Percentiles rank a stretch among this genome's conserved stretches.
Evolutionary conservation across 129 eudicot species (phyloP).

Genomic region (Glebionis coronaria): DNA sequence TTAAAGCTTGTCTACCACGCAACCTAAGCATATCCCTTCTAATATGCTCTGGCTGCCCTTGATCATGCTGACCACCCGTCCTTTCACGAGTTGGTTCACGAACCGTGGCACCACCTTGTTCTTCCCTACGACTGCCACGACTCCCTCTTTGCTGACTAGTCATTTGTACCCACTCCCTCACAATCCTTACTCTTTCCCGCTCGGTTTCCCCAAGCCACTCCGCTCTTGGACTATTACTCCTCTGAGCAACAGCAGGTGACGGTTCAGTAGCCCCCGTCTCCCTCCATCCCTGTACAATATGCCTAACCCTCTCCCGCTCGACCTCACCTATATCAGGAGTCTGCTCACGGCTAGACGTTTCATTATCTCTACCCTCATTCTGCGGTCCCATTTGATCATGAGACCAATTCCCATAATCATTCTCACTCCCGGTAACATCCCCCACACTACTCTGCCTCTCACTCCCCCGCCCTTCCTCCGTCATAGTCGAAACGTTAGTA

Average conservation of each 20-base stretch:
- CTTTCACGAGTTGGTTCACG: slow-evolving; percentile 49
- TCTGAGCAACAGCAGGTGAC: slow-evolving; percentile 47
- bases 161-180: slow-evolving; percentile 98
- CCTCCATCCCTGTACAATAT: slow-evolving; percentile 96
- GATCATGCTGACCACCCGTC: slow-evolving; percentile 49
- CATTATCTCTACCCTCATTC: slow-evolving; percentile 43
- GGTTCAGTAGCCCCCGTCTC: slow-evolving; percentile 73
- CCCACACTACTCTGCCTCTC: slow-evolving; percentile 59
- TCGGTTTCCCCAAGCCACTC: slow-evolving; percentile 99
- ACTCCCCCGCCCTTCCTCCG: slow-evolving; percentile 60
- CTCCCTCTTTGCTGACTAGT: slow-evolving; percentile 86
- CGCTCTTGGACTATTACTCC: slow-evolving; percentile 65
- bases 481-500: slow-evolving; percentile 56
- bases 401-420: slow-evolving; percentile 70
- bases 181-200: slow-evolving; percentile 95
- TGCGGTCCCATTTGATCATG: slow-evolving; percentile 51
- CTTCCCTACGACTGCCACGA: slow-evolving; percentile 64
- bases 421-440: slow-evolving; percentile 74
- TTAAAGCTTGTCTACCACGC: slow-evolving; percentile 90
- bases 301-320: slow-evolving; percentile 98
- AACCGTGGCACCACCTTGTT: slow-evolving; percentile 25
- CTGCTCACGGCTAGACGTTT: slow-evolving; percentile 69
- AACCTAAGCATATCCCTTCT: slow-evolving; percentile 86
- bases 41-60: slow-evolving; percentile 82
- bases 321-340: slow-evolving; percentile 97